These are phyloP conservation scores for Cucurbita argyrosperma DNA, from an alignment of 306 rosid species.

Conservation along the genomic window DNA sequence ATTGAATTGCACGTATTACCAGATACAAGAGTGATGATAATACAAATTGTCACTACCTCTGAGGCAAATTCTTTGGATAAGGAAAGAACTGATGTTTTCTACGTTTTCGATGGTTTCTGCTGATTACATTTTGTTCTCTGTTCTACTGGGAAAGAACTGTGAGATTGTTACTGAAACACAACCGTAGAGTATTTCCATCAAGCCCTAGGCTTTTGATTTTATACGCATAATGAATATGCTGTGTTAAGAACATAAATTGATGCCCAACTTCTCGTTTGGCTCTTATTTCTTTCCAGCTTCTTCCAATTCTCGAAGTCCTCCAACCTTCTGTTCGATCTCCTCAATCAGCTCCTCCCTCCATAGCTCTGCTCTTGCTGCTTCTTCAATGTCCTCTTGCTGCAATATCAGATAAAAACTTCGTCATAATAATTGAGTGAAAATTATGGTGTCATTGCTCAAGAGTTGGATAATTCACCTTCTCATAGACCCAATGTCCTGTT, in stretches of 20 bases:
- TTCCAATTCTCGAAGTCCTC: slow-evolving; percentile 64
- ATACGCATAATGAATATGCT: neutral
- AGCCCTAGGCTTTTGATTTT: neutral
- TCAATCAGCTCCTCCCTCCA: slow-evolving; percentile 81
- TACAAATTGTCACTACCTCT: slow-evolving; percentile 67
- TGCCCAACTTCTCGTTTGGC: slow-evolving; percentile 7
- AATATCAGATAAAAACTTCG: neutral
- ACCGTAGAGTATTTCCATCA: neutral
- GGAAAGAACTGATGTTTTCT: neutral
- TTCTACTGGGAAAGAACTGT: neutral
- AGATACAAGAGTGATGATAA: slow-evolving; percentile 41
- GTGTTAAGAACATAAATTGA: neutral
- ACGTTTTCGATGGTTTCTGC: neutral
- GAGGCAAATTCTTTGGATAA: slow-evolving; percentile 9
- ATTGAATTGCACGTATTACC: slow-evolving; percentile 27
- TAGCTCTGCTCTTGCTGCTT: slow-evolving; percentile 55
- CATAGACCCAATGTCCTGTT: slow-evolving; percentile 77
- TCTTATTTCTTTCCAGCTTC: slow-evolving; percentile 55
- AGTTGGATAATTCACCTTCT: slow-evolving; percentile 35
- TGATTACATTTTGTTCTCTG: neutral
- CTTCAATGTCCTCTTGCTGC: slow-evolving; percentile 82
- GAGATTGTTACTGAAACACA: neutral
- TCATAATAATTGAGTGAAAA: neutral
- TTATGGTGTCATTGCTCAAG: neutral
- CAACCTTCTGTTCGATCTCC: slow-evolving; percentile 79